A percentile compares a stretch with the other conserved stretches of the same genome.
Conservation (phyloP, 345 rosid genomes). For the Cochlearia excelsa region DNA sequence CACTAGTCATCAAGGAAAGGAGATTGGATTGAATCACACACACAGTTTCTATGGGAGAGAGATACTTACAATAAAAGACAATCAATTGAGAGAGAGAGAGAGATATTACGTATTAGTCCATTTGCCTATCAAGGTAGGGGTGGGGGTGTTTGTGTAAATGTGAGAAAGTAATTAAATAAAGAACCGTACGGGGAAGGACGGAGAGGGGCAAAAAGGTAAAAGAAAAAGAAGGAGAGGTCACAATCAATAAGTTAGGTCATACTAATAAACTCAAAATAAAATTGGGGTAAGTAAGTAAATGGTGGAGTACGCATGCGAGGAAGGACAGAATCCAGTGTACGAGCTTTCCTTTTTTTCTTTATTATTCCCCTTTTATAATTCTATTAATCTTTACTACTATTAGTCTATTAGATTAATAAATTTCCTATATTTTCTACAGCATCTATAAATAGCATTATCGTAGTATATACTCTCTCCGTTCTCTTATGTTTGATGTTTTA, state of each 20-base stretch:
- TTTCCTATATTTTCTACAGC: not conserved
- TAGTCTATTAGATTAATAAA: not conserved
- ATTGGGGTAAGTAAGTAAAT: constrained; percentile 5
- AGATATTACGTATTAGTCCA: not conserved
- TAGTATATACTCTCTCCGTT: not conserved
- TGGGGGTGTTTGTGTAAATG: constrained; percentile 7
- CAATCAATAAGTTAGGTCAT: constrained; percentile 34
- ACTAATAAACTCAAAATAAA: too few relatives aligned
- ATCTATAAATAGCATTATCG: constrained; percentile 12
- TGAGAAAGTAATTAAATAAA: not conserved
- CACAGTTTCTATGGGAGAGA: too few relatives aligned
- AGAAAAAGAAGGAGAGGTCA: constrained; percentile 11
- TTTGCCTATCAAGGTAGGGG: not conserved
- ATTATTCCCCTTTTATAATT: not conserved
- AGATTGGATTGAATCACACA: too few relatives aligned
- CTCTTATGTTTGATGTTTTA: too few relatives aligned
- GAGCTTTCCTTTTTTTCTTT: constrained; percentile 15
- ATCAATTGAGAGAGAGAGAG: not conserved
- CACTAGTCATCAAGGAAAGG: too few relatives aligned
- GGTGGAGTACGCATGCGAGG: constrained; percentile 43
- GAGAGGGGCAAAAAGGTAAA: constrained; percentile 29
- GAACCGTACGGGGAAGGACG: constrained; percentile 37
- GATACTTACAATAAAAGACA: too few relatives aligned
- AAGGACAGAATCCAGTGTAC: constrained; percentile 37
- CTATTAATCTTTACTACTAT: not conserved